phyloP scores from a whole-genome alignment of 2,329 filamentous ascomycete species.

The Penicillium sp. region DNA sequence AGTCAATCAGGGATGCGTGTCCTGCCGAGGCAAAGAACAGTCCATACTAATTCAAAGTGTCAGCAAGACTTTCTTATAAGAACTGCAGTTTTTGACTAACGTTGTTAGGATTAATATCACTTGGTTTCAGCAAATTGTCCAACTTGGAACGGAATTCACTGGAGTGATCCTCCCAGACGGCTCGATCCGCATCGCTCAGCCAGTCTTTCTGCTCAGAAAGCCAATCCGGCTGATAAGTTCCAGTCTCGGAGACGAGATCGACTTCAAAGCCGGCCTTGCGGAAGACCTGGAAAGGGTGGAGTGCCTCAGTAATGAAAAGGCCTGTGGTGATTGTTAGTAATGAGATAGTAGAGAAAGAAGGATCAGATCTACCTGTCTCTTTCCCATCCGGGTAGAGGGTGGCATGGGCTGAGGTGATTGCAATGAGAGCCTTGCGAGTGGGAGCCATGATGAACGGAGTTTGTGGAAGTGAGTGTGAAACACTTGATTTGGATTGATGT shows the following conservation, averaged over 20 bases:
- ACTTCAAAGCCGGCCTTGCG: constrained; percentile 45
- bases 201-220: constrained; percentile 45
- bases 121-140: not conserved
- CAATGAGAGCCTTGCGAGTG: not conserved
- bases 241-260: constrained; percentile 50
- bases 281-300: constrained; percentile 20
- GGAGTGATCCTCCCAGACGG: constrained; percentile 36
- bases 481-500: not conserved
- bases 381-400: not conserved
- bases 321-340: not conserved
- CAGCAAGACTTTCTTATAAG: not conserved
- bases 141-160: not conserved
- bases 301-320: constrained; percentile 12
- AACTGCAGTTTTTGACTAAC: not conserved
- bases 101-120: not conserved
- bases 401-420: not conserved
- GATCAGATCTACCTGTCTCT: not conserved
- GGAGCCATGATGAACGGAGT: not conserved
- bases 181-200: constrained; percentile 40
- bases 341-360: not conserved
- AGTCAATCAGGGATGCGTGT: constrained; percentile 50
- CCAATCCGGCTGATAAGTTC: constrained; percentile 44
- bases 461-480: not conserved
- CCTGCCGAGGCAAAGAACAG: constrained; percentile 51
- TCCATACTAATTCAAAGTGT: constrained; percentile 38